Base-by-base conservation (phyloP, 176 grass and related monocot species). In the Paspalum notatum region DNA sequence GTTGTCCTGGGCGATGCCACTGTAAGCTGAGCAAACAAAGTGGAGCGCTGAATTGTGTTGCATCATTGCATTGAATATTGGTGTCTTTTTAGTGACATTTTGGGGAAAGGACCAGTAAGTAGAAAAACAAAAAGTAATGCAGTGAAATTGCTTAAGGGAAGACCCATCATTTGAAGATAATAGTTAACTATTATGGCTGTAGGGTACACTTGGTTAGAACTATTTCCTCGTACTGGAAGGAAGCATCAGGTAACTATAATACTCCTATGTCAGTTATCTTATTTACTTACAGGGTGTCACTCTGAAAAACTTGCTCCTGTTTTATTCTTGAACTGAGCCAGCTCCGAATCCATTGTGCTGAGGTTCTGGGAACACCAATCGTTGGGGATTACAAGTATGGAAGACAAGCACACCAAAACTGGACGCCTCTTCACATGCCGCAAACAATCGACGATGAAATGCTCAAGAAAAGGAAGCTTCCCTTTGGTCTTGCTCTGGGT, bases 281-380 rank as follows among this genome's bases (percentile, higher is more conserved):
- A 60, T 39, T 62, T 75, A 50, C 13, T 41, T 82, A 20, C 6
- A 52, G 74, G 45, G 51, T 67, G 74, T 4, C 22, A 58, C 32
- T 59, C 45, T 45, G 44, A 68, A 67, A 62, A 48, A 12, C 13
- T 59, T 50, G 7, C 21, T 70, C 55, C n/a, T 26, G n/a, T n/a
- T 70, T 81, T 88, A 52, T 88, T 6, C 81, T 79, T 57, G 62
- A 62, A 77, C 44, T 12, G 24, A 41, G 11, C 41, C 72, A 98
- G 95, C 88, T 98, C 26, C 84, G 95, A 66, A 88, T 98, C 46
- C 95, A 98, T 66, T 95, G 92, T 41, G 90, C 95, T 2, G 92
- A 94, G 62, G 83, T 91, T 72, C 82, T 98, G 20, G 80, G 88
- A 76, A 93, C 90, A 38, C 95, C 95, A 4, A 95, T 98, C 60